Evolutionary conservation across 2,329 filamentous ascomycete genomes (phyloP).

Genomic region (Paraphoma chrysanthemicola): DNA sequence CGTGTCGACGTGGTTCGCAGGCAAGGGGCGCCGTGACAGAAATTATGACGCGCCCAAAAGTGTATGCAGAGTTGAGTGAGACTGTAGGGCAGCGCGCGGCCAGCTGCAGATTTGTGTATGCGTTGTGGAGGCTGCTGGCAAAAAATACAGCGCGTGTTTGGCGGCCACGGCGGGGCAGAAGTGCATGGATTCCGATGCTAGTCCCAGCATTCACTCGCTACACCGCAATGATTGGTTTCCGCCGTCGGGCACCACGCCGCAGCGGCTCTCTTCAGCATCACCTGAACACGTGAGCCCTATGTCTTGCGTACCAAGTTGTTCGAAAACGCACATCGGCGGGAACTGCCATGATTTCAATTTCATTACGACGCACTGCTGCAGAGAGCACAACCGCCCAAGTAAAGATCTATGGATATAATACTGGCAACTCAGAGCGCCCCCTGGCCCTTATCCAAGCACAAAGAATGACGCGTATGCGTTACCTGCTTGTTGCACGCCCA

Average conservation of each 20-base stretch:
- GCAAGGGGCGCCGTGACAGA: constrained; percentile 5
- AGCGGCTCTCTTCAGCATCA: no score
- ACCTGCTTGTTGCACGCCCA: constrained; percentile 65
- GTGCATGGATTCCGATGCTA: no score
- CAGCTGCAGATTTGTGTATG: constrained; percentile 1
- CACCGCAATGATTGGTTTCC: no score
- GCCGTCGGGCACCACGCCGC: no score
- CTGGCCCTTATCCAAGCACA: background rate
- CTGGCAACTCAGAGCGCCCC: background rate
- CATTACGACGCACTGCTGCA: background rate
- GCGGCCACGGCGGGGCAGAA: no score
- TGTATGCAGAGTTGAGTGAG: background rate
- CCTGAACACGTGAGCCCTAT: background rate
- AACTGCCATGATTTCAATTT: background rate
- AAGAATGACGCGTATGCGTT: constrained; percentile 36
- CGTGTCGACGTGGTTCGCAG: constrained; percentile 14
- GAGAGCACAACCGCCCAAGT: background rate
- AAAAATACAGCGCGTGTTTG: background rate
- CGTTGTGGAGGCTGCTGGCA: background rate
- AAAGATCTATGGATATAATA: constrained; percentile 9
- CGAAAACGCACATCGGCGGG: background rate
- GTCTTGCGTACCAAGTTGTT: background rate
- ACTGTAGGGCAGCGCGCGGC: background rate
- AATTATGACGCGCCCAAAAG: background rate
- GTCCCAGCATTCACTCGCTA: no score